phyloP scores from a whole-genome alignment of 441 rosid genomes.

The Biscutella laevigata region DNA sequence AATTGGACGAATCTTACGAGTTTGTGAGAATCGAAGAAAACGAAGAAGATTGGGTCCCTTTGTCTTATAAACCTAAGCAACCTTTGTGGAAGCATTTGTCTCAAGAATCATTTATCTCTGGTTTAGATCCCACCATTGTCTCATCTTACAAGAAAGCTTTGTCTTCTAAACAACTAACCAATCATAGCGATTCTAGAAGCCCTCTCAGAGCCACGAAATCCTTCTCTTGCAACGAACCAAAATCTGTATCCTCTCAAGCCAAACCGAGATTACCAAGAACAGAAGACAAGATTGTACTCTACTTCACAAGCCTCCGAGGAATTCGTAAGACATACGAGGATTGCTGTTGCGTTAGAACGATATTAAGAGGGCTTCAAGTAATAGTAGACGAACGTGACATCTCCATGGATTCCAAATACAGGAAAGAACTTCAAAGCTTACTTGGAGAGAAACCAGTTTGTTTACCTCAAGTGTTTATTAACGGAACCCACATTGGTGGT shows the following conservation, averaged over 20 bases:
- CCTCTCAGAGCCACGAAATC: conserved; percentile 20
- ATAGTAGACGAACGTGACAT: conserved; percentile 71
- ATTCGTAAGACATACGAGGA: conserved; percentile 78
- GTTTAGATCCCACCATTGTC: conserved; percentile 67
- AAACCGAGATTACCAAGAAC: conserved; percentile 14
- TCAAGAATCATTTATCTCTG: conserved; percentile 73
- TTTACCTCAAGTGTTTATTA: conserved; percentile 68
- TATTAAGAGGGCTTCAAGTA: conserved; percentile 59
- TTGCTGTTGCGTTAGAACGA: conserved; percentile 67
- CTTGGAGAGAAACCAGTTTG: conserved; percentile 41
- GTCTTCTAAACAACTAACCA: conserved; percentile 57
- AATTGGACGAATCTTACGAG: conserved; percentile 30
- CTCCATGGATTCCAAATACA: conserved; percentile 68
- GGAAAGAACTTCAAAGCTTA: conserved; percentile 52
- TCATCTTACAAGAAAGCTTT: conserved; percentile 72
- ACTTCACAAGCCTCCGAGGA: conserved; percentile 74
- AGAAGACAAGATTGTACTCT: conserved; percentile 46
- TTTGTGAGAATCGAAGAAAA: conserved; percentile 26
- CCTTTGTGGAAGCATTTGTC: conserved; percentile 87
- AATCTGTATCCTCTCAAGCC: conserved; percentile 15
- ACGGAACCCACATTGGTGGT: conserved; percentile 62
- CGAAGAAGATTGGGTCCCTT: conserved; percentile 26
- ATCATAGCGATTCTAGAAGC: conserved; percentile 11
- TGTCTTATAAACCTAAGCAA: conserved; percentile 44
- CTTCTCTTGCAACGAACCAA: conserved; percentile 7